Conservation (phyloP, 306 rosid species). For the Dryas alaskensis region DNA sequence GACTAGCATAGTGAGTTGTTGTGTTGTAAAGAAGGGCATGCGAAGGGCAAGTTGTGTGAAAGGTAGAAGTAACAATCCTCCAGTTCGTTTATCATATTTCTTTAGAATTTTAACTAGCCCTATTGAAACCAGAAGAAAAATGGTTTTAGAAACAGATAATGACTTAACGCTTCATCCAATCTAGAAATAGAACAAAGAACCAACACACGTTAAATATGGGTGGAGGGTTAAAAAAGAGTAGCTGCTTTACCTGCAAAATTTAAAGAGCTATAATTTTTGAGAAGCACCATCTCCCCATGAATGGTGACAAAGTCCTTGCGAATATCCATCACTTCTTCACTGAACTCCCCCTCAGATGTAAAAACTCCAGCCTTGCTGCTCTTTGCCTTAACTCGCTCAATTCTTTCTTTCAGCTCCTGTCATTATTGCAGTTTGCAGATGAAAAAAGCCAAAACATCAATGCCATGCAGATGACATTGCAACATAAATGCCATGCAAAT, state of each 20-base stretch:
- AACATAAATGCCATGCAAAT: slow-evolving; percentile 13
- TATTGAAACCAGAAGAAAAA: slow-evolving; percentile 39
- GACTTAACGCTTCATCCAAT: not conserved
- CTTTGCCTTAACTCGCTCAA: slow-evolving; percentile 65
- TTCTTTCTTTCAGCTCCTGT: slow-evolving; percentile 86
- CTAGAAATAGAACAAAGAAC: not conserved
- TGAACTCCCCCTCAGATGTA: slow-evolving; percentile 71
- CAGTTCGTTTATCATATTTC: slow-evolving; percentile 94
- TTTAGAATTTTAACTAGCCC: slow-evolving; percentile 87
- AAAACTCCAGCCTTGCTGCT: slow-evolving; percentile 50
- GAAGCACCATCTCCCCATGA: slow-evolving; percentile 98
- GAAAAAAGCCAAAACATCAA: not conserved
- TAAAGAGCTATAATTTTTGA: slow-evolving; percentile 87
- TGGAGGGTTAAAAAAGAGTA: not conserved
- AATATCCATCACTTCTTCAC: slow-evolving; percentile 94
- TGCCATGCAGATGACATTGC: not conserved
- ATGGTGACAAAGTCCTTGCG: slow-evolving; percentile 90
- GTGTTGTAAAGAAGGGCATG: slow-evolving; percentile 84
- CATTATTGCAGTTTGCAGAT: slow-evolving; percentile 5
- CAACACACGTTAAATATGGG: slow-evolving; percentile 8
- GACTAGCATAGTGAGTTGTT: slow-evolving; percentile 76
- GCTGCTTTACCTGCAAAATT: slow-evolving; percentile 77
- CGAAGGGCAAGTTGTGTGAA: slow-evolving; percentile 76
- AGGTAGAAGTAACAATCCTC: slow-evolving; percentile 68
- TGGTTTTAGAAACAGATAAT: slow-evolving; percentile 18